Evolutionary conservation across 2,329 filamentous ascomycete species (phyloP).

Genomic region (Leptoxyphium fumago): DNA sequence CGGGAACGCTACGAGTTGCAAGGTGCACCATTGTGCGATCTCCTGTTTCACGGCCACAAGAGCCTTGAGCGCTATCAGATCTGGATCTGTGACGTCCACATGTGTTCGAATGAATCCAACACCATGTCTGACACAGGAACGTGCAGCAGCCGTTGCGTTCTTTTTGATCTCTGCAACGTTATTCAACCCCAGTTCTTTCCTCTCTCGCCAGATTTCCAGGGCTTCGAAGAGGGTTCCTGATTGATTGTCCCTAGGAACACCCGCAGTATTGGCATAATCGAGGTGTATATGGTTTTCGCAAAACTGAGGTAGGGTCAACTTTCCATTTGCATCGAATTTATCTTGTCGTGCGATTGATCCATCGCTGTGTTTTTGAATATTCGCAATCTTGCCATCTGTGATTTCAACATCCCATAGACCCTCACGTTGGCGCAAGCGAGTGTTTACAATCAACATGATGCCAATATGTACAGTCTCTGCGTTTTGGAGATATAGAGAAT

Average conservation of each 20-base stretch:
- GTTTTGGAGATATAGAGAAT: neutral
- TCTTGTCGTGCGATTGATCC: neutral
- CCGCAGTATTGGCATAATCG: conserved; percentile 1
- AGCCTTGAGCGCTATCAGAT: neutral
- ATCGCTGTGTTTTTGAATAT: neutral
- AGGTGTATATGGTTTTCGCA: conserved; percentile 1
- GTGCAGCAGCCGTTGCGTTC: neutral
- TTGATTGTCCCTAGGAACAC: conserved; percentile 8
- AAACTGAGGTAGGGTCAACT: neutral
- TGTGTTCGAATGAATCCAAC: neutral
- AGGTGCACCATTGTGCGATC: neutral
- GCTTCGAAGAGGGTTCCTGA: neutral
- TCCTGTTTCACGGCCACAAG: neutral
- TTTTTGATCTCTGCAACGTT: neutral
- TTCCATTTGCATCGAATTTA: neutral
- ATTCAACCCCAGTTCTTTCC: neutral
- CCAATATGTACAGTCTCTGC: neutral
- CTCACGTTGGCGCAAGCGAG: neutral
- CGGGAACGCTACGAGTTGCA: neutral
- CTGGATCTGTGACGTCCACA: neutral
- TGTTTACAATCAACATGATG: neutral
- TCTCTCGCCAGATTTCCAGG: neutral
- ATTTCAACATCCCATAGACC: neutral
- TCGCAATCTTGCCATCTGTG: neutral
- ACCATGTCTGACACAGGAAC: neutral